Conservation (phyloP, 1,139 yeast genomes). For the Zygoascus hellenicus region DNA sequence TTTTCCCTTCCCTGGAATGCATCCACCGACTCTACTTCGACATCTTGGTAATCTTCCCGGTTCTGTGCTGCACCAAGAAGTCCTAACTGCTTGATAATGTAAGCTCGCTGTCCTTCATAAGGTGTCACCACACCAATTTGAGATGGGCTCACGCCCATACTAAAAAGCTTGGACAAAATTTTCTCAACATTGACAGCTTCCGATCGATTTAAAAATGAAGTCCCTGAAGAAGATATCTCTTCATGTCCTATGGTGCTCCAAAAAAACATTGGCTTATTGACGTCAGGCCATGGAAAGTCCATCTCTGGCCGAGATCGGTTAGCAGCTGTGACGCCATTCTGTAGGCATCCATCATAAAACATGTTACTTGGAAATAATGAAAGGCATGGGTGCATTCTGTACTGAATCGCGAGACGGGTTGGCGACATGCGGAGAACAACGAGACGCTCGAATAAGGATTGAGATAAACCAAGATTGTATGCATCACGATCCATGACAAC, state of each 20-base stretch:
- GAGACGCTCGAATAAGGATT: constrained; percentile 80
- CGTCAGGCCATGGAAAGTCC: constrained; percentile 86
- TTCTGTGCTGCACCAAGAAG: constrained; percentile 55
- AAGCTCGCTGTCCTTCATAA: constrained; percentile 90
- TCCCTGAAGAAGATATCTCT: constrained; percentile 78
- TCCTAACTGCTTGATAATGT: constrained; percentile 71
- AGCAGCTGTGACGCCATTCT: constrained; percentile 80
- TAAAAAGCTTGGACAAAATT: constrained; percentile 64
- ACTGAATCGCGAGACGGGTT: constrained; percentile 81
- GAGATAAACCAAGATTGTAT: constrained; percentile 78
- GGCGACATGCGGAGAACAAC: constrained; percentile 84
- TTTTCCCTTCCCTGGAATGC: constrained; percentile 97
- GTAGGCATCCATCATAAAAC: constrained; percentile 90
- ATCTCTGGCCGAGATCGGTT: constrained; percentile 54
- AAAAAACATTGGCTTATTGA: constrained; percentile 84
- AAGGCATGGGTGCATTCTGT: constrained; percentile 88
- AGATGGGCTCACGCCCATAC: constrained; percentile 71
- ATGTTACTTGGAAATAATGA: constrained; percentile 86
- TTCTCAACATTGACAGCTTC: constrained; percentile 91
- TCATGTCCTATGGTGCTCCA: constrained; percentile 91
- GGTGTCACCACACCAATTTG: constrained; percentile 94
- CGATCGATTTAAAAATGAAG: constrained; percentile 77
- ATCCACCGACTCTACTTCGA: constrained; percentile 90
- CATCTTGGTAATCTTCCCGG: constrained; percentile 58
- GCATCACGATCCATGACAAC: constrained; percentile 76